Conservation (phyloP, 2,329 filamentous ascomycete genomes). For the Trichoderma lentiforme region DNA sequence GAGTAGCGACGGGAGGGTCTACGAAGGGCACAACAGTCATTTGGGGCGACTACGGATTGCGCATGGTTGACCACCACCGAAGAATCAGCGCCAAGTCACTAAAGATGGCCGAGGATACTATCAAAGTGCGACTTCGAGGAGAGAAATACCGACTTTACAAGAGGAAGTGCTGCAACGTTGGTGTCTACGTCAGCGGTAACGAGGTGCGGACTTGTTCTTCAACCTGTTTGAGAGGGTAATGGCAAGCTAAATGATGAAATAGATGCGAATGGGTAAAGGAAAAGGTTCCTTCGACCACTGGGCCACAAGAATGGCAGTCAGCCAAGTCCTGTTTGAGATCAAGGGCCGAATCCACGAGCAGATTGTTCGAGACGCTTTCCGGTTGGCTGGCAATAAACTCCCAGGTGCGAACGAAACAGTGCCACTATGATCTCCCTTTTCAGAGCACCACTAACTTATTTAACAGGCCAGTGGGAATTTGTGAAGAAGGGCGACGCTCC, state of each 20-base stretch:
- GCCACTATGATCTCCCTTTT: not conserved
- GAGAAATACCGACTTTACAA: constrained; percentile 92
- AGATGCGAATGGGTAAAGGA: constrained; percentile 97
- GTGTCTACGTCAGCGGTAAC: constrained; percentile 93
- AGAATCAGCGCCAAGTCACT: constrained; percentile 83
- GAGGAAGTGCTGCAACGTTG: constrained; percentile 85
- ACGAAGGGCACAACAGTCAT: constrained; percentile 90
- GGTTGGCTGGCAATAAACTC: constrained; percentile 90
- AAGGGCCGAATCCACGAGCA: constrained; percentile 93
- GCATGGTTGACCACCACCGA: constrained; percentile 90
- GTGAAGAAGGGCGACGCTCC: constrained; percentile 88
- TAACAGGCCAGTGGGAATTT: constrained; percentile 78
- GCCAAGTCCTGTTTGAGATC: constrained; percentile 87
- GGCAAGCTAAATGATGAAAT: not conserved
- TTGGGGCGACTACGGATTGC: constrained; percentile 93
- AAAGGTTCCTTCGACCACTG: constrained; percentile 97
- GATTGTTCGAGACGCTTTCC: constrained; percentile 87
- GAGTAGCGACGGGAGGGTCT: constrained; percentile 87
- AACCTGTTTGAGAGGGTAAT: not conserved
- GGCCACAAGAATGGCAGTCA: constrained; percentile 86
- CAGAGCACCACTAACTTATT: constrained; percentile 22
- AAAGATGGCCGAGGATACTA: constrained; percentile 89
- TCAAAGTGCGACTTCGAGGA: constrained; percentile 81
- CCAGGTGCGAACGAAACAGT: constrained; percentile 63
- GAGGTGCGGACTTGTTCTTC: constrained; percentile 55